Evolutionary conservation across 768 basidiomycete species (phyloP), one percentile per base, ranked within the genome.

Genomic region (Tulasnella sp.): DNA sequence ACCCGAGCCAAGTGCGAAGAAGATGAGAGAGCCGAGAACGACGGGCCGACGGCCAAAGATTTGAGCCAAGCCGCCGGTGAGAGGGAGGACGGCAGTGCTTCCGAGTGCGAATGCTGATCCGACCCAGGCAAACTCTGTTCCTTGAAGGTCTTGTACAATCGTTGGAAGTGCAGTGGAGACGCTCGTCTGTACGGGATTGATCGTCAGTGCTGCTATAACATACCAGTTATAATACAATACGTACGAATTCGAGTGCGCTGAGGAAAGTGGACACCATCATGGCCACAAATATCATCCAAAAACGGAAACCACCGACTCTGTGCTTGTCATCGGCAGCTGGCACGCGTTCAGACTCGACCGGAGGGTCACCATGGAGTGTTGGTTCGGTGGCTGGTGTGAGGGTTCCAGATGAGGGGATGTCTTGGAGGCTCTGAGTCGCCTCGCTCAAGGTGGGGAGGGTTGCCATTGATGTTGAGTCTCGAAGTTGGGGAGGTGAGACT

Each of bases 1-100:
- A 11, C 87, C 88, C 40, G 86, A 87, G 0, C 89, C 89, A 44
- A 88, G 54, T 0, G 87, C 86, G 77, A 89, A 89, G 24, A 87
- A 79, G 6, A 80, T 78, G 8, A 89, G 82, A 8, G 85, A 81
- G 0, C 77, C 41, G 0, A 89, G 75, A 31, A 88, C 80, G 14
- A 86, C 82, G 3, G 86, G 84, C 8, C 84, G 82, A 0, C 88
- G 84, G 5, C 89, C 89, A 72, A 89, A 88, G 0, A 86, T 84
- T 82, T 88, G 83, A 2, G 41, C 64, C 40, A 54, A 74, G 34
- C 75, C 75, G 16, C 78, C 87, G 37, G 85, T 85, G 80, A 88
- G 81, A 0, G 88, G 89, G 14, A 90, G 83, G 73, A 88, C 82
- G 0, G 88, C 87, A 6, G 89, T 87, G 0, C 86, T 85, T 1